Evolutionary conservation across 2,329 filamentous ascomycete species (phyloP), one percentile per base, ranked within the genome.

Genomic region (Parascedosporium putredinis): DNA sequence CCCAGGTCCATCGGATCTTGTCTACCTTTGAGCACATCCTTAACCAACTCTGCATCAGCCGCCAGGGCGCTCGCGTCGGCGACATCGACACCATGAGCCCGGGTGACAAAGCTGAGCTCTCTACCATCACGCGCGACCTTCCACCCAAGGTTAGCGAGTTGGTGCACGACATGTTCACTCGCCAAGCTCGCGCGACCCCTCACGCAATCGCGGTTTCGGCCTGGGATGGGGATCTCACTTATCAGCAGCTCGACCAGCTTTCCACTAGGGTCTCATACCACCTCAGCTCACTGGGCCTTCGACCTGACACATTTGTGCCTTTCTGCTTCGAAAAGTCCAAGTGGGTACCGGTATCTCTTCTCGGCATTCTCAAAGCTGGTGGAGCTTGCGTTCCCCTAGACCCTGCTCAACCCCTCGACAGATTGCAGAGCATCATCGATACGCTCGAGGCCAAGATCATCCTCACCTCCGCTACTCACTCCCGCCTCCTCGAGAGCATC

Each of bases 361-460:
- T 59, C 6, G 58, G 52, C 1, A 51, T 59, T 4, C 34, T 58
- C 9, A 53, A 54, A 22, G 56, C 57, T 2, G 56, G 57, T 9
- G 53, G 50, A 5, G 51, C 50, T 6, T 54, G 55, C 14, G 53
- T 56, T 9, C 52, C 51, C n/a, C 50, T 58, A 5, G 53, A 54
- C 14, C 52, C 49, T 14, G 43, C 50, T 2, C 45, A 49, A 22
- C 53, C 55, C 10, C 31, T 45, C 31, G 50, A 55, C 12, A 43
- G 54, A 34, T 29, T 55, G 36, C 42, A 38, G 4, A 49, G 52
- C 40, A 55, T 50, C n/a, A 49, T 46, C 22, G 52, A 50, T 5
- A 46, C 22, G n/a, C 25, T 55, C 27, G 50, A 33, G 16, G 36
- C 53, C 16, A 42, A 31, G 27, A 31, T 31, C 27, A 31, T 31